Conservation (phyloP, 257 asterid genomes). For the Gynochthodes officinalis region DNA sequence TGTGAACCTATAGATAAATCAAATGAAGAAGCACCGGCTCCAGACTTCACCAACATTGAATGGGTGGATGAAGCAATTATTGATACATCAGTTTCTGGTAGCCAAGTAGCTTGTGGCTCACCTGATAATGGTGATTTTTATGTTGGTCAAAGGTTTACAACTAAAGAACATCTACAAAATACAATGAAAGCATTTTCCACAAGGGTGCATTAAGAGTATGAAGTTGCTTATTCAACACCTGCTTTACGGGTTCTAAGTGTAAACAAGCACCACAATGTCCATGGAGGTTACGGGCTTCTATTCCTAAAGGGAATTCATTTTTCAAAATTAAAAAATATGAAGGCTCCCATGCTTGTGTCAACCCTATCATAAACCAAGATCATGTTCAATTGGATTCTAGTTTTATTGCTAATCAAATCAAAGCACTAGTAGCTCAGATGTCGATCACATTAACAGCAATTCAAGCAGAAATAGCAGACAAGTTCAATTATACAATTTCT, state of each 20-base stretch:
- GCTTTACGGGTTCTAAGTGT: neutral
- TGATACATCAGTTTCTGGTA: too few species aligned
- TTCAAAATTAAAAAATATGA: neutral
- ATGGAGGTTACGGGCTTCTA: neutral
- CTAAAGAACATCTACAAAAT: neutral
- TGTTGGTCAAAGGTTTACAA: neutral
- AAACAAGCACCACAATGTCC: neutral
- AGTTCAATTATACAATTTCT: neutral
- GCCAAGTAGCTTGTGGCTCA: too few species aligned
- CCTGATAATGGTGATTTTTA: too few species aligned
- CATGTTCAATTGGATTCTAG: too few species aligned
- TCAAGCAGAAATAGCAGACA: neutral
- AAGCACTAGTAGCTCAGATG: neutral
- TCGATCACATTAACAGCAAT: constrained; percentile 5
- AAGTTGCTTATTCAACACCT: neutral
- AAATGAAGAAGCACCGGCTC: neutral
- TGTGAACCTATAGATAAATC: neutral
- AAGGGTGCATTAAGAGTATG: neutral
- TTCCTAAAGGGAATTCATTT: neutral
- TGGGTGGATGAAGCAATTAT: too few species aligned
- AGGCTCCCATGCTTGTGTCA: neutral
- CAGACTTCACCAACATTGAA: too few species aligned
- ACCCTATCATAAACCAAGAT: neutral
- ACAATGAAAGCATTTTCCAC: neutral
- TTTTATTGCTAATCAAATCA: neutral